These are phyloP conservation scores for Quercus variabilis DNA, from an alignment of 306 rosid genomes.

Conservation along the genomic window DNA sequence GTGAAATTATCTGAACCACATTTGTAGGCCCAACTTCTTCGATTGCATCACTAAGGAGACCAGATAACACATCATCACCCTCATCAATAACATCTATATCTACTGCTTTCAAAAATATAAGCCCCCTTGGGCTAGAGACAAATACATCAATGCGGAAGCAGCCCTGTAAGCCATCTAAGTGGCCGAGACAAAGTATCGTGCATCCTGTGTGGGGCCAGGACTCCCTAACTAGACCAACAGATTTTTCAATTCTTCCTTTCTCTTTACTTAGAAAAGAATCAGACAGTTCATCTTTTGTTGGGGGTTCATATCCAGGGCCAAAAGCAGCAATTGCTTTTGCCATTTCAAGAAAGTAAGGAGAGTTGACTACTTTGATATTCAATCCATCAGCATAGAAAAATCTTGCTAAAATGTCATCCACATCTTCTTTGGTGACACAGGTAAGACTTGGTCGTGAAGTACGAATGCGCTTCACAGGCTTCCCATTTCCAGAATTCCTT, in stretches of 20 bases:
- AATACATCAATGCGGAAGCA: conserved; percentile 42
- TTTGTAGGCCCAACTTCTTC: conserved; percentile 38
- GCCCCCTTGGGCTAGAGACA: conserved; percentile 51
- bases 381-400: conserved; percentile 50
- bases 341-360: conserved; percentile 50
- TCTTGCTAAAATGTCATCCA: conserved; percentile 45
- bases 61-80: conserved; percentile 20
- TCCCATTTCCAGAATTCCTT: conserved; percentile 33
- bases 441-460: conserved; percentile 29
- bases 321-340: conserved; percentile 45
- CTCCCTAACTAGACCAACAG: conserved; percentile 41
- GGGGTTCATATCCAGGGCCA: conserved; percentile 54
- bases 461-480: conserved; percentile 35
- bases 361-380: conserved; percentile 33
- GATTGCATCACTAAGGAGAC: conserved; percentile 37
- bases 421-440: conserved; percentile 46
- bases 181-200: conserved; percentile 43
- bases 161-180: conserved; percentile 20
- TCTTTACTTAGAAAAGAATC: conserved; percentile 45
- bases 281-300: conserved; percentile 33
- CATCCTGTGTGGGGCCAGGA: conserved; percentile 59
- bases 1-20: conserved; percentile 54
- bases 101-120: conserved; percentile 41
- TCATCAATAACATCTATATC: conserved; percentile 31
- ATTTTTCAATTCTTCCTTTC: conserved; percentile 50